Conservation (phyloP, 2,329 filamentous ascomycete species). For the Arachnopeziza araneosa region DNA sequence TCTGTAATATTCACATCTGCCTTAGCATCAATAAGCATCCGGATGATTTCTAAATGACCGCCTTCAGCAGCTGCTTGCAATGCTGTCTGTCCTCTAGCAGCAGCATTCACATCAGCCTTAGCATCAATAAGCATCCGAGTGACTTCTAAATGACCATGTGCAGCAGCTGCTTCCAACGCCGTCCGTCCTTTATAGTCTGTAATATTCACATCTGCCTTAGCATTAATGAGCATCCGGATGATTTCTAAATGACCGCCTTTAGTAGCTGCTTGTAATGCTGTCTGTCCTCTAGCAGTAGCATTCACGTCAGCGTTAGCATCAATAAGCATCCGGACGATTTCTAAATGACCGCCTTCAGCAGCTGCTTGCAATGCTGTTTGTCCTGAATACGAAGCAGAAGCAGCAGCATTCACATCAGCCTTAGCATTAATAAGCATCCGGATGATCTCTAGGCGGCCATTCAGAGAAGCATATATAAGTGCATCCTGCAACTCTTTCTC, state of each 20-base stretch:
- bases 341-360: not conserved
- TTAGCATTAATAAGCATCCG: not conserved
- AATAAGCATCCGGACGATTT: not conserved
- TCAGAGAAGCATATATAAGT: slow-evolving; percentile 8
- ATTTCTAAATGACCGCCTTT: not conserved
- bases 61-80: not conserved
- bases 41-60: not conserved
- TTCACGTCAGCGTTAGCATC: not conserved
- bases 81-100: not conserved
- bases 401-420: not conserved
- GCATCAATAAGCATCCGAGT: not conserved
- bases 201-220: not conserved
- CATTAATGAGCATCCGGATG: not conserved
- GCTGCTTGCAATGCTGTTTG: not conserved
- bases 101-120: not conserved
- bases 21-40: too few species aligned
- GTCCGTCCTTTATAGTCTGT: not conserved
- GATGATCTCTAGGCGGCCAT: not conserved
- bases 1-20: too few species aligned
- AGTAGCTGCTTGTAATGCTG: not conserved
- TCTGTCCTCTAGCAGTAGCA: not conserved
- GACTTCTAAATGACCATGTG: not conserved
- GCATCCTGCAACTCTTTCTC: slow-evolving; percentile 2
- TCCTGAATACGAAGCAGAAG: not conserved
- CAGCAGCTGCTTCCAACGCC: not conserved